A percentile compares a stretch with the other conserved stretches of the same genome.
Evolutionary conservation across 768 basidiomycete species (phyloP).

Genomic region (Boletales sp.): DNA sequence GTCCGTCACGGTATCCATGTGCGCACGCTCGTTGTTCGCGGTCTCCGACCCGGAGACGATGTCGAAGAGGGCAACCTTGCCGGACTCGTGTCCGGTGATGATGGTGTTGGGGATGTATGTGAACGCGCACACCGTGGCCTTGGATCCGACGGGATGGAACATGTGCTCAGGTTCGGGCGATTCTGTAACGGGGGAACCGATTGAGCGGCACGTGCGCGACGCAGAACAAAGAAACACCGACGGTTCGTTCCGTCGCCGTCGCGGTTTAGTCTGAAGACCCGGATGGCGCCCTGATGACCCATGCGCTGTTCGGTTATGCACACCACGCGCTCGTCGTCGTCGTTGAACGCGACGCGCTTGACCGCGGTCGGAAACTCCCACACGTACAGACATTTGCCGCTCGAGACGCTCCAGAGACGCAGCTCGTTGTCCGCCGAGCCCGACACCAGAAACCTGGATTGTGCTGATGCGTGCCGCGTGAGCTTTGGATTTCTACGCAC

Average conservation of each 20-base stretch:
- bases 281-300: conserved; percentile 87
- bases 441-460: conserved; percentile 83
- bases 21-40: conserved; percentile 80
- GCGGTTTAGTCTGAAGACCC: conserved; percentile 84
- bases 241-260: conserved; percentile 80
- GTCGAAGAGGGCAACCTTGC: conserved; percentile 91
- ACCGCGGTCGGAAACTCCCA: conserved; percentile 99
- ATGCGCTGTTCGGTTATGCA: conserved; percentile 97
- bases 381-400: conserved; percentile 87
- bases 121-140: conserved; percentile 96
- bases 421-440: conserved; percentile 94
- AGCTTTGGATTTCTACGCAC: not conserved
- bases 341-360: conserved; percentile 91
- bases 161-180: conserved; percentile 67
- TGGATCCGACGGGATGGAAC: conserved; percentile 89
- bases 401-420: conserved; percentile 83
- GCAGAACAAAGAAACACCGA: conserved; percentile 37
- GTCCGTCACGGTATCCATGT: conserved; percentile 85
- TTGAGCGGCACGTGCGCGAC: conserved; percentile 1
- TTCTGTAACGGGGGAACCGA: conserved; percentile 53
- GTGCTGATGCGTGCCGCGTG: conserved; percentile 42
- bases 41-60: conserved; percentile 83
- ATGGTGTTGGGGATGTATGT: conserved; percentile 73
- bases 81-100: conserved; percentile 94
- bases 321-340: conserved; percentile 77